Percentiles rank a stretch among this genome's conserved stretches.
Conservation (phyloP, 2,329 filamentous ascomycete species). For the Arthroderma sp. region DNA sequence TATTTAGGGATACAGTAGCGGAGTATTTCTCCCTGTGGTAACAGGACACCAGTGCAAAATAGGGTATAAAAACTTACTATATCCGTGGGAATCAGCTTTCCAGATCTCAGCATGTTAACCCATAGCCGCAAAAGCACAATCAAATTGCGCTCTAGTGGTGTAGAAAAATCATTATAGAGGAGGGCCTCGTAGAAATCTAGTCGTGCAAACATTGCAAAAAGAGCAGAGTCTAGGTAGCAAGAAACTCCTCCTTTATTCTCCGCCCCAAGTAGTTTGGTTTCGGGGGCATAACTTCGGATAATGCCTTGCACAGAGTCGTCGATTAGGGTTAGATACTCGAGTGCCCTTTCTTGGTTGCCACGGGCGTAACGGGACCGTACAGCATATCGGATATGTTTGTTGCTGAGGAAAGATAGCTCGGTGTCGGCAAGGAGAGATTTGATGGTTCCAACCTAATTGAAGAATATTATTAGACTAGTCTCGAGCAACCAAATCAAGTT, state of each 20-base stretch:
- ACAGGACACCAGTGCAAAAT: neutral
- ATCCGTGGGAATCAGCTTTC: slow-evolving; percentile 72
- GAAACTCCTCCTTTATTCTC: slow-evolving; percentile 77
- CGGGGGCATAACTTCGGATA: slow-evolving; percentile 61
- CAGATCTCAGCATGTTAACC: slow-evolving; percentile 82
- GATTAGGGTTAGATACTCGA: slow-evolving; percentile 64
- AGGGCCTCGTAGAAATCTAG: slow-evolving; percentile 88
- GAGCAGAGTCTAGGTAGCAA: slow-evolving; percentile 83
- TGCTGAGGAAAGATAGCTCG: neutral
- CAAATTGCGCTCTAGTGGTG: slow-evolving; percentile 59
- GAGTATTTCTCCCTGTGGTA: too few relatives aligned
- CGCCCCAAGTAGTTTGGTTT: slow-evolving; percentile 64
- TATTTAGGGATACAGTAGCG: too few relatives aligned
- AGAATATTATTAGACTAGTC: neutral
- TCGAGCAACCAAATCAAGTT: neutral
- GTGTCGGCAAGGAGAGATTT: neutral
- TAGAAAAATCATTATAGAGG: slow-evolving; percentile 65
- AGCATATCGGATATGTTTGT: slow-evolving; percentile 48
- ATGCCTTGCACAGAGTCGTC: slow-evolving; percentile 71
- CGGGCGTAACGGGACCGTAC: slow-evolving; percentile 51
- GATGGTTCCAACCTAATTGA: neutral
- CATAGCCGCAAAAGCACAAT: slow-evolving; percentile 72
- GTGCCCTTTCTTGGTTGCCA: slow-evolving; percentile 60
- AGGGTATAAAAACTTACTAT: slow-evolving; percentile 43
- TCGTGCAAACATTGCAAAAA: slow-evolving; percentile 93